Base-by-base conservation (phyloP, 2,329 filamentous ascomycete species). In the Fusarium sp. region DNA sequence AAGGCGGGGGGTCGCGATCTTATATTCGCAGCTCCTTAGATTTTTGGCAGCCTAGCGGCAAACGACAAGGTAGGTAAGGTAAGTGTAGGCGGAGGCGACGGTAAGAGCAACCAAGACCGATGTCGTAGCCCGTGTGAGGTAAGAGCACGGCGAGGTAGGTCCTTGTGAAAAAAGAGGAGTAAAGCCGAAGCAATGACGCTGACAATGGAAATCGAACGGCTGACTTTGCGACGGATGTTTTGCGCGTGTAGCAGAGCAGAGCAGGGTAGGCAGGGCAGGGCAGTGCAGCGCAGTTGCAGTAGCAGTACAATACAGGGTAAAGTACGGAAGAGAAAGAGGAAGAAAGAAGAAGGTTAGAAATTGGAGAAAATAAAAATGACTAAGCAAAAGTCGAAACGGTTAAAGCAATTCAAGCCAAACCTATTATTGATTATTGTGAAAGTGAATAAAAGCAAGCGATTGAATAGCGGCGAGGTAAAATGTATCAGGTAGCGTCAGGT, bases 41-140 rank as follows among this genome's bases (percentile, higher is more conserved):
- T 37, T 47, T 57, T 52, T 62, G 66, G 70, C 59, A 57, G 66
- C 70, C 63, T 68, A 60, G 61, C 37, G 63, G 52, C 63, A 57
- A 58, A 41, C 40, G 23, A 52, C 39, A 41, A 23, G 20, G 58
- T 41, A 29, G 46, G 53, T 31, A 9, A 51, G 31, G 31, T 17
- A 35, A 46, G 53, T 27, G 37, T 15, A 59, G 52, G 64, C 55
- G 67, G 47, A 70, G 66, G 64, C 63, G 66, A 69, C 57, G 58
- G 66, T 59, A 72, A 53, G 31, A 63, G 36, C 27, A 57, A 47
- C 29, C 49, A 57, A 51, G 60, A 50, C 47, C 52, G 47, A 60
- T 45, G 61, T 67, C 48, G 66, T 70, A 60, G 58, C 57, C 60
- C 46, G 51, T 37, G 56, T 40, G 52, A 67, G 57, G 63, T 40